Percentiles rank a stretch among this genome's conserved stretches.
phyloP scores from a whole-genome alignment of 1,284 basidiomycete species.

The Meira nashicola region DNA sequence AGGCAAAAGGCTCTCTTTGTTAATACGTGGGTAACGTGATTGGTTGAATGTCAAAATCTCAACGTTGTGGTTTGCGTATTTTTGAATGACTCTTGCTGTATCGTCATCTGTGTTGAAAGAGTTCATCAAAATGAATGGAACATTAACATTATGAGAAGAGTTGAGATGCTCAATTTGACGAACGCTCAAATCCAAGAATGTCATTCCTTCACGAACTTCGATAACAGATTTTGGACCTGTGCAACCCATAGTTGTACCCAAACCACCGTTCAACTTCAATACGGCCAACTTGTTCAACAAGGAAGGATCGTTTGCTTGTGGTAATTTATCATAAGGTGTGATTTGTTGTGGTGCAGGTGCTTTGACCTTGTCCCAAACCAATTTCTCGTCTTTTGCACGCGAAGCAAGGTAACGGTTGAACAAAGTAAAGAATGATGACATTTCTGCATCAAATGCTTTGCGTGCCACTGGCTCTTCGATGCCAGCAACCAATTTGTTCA shows the following conservation, averaged over 20 bases:
- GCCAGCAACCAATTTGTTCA: slow-evolving; percentile 77
- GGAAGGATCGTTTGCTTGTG: slow-evolving; percentile 43
- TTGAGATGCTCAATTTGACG: slow-evolving; percentile 86
- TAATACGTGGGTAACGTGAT: slow-evolving; percentile 94
- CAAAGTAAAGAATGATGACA: slow-evolving; percentile 97
- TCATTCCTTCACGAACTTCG: slow-evolving; percentile 77
- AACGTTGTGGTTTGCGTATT: slow-evolving; percentile 76
- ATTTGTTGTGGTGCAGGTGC: slow-evolving; percentile 90
- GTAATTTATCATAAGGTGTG: slow-evolving; percentile 74
- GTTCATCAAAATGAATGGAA: slow-evolving; percentile 98
- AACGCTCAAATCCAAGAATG: slow-evolving; percentile 94
- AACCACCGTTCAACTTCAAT: slow-evolving; percentile 98
- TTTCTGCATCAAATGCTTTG: slow-evolving; percentile 94
- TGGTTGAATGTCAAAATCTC: slow-evolving; percentile 75
- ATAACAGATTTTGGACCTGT: slow-evolving; percentile 63
- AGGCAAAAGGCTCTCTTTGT: slow-evolving; percentile 87
- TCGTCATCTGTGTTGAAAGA: slow-evolving; percentile 86
- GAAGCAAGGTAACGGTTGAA: slow-evolving; percentile 97
- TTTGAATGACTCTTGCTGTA: slow-evolving; percentile 77
- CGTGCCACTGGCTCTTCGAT: slow-evolving; percentile 59
- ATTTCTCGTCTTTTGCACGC: slow-evolving; percentile 86
- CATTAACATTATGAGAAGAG: slow-evolving; percentile 65
- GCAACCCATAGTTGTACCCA: slow-evolving; percentile 89
- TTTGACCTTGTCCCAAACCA: slow-evolving; percentile 98
- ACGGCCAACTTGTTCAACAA: slow-evolving; percentile 69